Evolutionary conservation across 176 grass and related monocot genomes (phyloP).

Genomic region (Oryza rufipogon): DNA sequence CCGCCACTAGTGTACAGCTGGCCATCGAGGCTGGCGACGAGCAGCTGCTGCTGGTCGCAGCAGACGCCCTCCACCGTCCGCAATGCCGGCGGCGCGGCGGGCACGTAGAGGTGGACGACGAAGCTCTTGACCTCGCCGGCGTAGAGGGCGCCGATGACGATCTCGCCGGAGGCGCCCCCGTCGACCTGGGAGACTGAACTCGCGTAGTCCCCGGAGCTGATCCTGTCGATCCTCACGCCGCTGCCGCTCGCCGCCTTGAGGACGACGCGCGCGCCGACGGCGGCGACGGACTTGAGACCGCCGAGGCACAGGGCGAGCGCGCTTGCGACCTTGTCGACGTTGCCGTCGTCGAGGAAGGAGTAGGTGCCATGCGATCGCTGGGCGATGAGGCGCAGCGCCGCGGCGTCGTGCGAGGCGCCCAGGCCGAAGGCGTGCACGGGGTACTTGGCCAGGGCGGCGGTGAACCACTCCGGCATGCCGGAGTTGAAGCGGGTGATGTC

Average conservation of each 20-base stretch:
- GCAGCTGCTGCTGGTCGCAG: no score
- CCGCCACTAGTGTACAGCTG: no score
- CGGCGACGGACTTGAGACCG: not conserved
- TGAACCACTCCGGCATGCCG: no score
- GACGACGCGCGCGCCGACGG: not conserved
- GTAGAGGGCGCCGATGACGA: not conserved
- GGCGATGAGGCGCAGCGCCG: not conserved
- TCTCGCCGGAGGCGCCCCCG: no score
- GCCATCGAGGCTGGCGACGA: no score
- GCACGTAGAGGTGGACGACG: not conserved
- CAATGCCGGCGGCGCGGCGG: no score
- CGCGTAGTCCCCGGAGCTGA: not conserved
- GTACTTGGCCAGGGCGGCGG: not conserved
- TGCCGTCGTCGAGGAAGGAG: not conserved
- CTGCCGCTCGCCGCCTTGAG: not conserved
- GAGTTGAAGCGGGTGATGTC: no score
- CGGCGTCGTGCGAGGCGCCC: not conserved
- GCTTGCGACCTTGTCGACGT: not conserved
- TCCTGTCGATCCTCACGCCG: not conserved
- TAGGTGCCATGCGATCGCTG: not conserved
- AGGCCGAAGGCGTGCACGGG: not conserved
- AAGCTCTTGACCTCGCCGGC: slow-evolving; percentile 15
- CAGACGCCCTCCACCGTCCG: no score
- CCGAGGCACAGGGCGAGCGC: slow-evolving; percentile 8
- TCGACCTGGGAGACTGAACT: no score